Evolutionary conservation across 805 yeast species (phyloP).

Genomic region (Yamadazyma akitaensis): DNA sequence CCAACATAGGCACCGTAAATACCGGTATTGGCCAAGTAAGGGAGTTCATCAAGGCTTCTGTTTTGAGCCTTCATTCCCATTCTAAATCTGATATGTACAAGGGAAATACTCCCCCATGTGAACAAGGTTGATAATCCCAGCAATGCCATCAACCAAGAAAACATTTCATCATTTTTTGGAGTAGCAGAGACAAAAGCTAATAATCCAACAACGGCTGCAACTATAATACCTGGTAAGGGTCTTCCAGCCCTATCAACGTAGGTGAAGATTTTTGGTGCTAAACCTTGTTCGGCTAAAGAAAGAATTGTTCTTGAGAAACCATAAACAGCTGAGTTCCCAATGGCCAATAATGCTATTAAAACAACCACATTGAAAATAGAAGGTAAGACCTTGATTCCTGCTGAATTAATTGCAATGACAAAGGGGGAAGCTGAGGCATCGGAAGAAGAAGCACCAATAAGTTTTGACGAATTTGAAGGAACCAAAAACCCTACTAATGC

Average conservation of each 20-base stretch:
- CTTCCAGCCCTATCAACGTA: conserved; percentile 41
- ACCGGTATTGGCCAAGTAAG: conserved; percentile 52
- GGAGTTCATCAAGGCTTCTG: conserved; percentile 45
- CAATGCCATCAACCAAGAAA: conserved; percentile 33
- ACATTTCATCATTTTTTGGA: conserved; percentile 33
- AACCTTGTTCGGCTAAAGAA: conserved; percentile 38
- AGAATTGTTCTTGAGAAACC: conserved; percentile 42
- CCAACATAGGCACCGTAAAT: conserved; percentile 26
- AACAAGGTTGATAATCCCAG: conserved; percentile 36
- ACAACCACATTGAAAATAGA: conserved; percentile 43
- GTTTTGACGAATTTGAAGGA: conserved; percentile 25
- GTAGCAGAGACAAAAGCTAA: conserved; percentile 41
- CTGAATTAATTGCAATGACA: conserved; percentile 40
- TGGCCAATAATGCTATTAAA: conserved; percentile 38
- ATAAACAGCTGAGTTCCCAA: conserved; percentile 43
- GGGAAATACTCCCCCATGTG: conserved; percentile 33
- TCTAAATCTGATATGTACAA: conserved; percentile 33
- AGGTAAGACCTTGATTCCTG: conserved; percentile 40
- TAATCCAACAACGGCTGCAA: conserved; percentile 33
- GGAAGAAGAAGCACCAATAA: conserved; percentile 23
- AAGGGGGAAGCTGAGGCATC: conserved; percentile 40
- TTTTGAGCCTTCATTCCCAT: conserved; percentile 34
- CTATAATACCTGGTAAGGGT: conserved; percentile 36
- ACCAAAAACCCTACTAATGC: conserved; percentile 41
- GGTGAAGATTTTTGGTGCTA: conserved; percentile 33